Percentiles rank a stretch among this genome's conserved stretches.
These are phyloP conservation scores for Ploettnerulaceae sp. DNA, from an alignment of 2,329 filamentous ascomycete species.

Conservation along the genomic window DNA sequence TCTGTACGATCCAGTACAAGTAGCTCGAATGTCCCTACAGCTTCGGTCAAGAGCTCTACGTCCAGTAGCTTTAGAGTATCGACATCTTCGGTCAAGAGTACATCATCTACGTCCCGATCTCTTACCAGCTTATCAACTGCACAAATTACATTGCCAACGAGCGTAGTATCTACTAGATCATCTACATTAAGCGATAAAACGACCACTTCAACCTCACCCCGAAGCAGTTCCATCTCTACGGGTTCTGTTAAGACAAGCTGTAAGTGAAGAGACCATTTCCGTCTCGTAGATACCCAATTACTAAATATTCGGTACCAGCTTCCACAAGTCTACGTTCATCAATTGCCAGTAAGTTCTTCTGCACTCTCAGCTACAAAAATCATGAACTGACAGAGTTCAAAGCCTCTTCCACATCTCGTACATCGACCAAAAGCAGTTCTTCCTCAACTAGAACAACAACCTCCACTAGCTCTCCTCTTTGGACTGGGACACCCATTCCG, in stretches of 20 bases:
- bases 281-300: too few relatives aligned
- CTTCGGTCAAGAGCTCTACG: background rate
- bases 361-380: background rate
- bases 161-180: background rate
- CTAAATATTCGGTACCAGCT: background rate
- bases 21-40: background rate
- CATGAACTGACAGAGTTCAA: background rate
- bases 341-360: background rate
- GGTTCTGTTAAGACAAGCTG: background rate
- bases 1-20: background rate
- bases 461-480: conserved; percentile 38
- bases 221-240: background rate
- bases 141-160: background rate
- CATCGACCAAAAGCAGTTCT: background rate
- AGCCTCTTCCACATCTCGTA: conserved; percentile 3
- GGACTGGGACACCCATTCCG: conserved; percentile 21
- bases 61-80: background rate
- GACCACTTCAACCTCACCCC: background rate
- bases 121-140: conserved; percentile 2
- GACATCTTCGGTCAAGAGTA: background rate
- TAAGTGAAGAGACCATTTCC: background rate
- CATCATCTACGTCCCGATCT: background rate
- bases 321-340: background rate
- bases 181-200: background rate
- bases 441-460: conserved; percentile 44